Conservation (phyloP, 345 rosid genomes). For the Combretum micranthum region DNA sequence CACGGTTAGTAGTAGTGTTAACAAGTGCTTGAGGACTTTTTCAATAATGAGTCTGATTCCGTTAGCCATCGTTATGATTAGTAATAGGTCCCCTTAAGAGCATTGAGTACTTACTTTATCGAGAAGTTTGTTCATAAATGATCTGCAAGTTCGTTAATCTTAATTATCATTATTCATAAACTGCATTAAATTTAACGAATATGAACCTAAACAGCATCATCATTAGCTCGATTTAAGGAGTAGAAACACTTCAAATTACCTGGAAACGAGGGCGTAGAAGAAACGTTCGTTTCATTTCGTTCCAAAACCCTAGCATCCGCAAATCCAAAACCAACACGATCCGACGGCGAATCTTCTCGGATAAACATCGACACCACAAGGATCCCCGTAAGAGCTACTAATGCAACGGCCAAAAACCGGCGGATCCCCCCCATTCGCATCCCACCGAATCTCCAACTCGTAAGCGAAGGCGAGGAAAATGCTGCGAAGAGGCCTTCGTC, state of each 20-base stretch:
- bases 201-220: background rate
- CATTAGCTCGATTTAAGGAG: background rate
- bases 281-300: conserved; percentile 14
- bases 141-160: no score
- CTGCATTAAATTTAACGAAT: no score
- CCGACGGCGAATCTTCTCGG: conserved; percentile 22
- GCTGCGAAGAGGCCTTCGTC: background rate
- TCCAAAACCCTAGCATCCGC: conserved; percentile 39
- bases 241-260: background rate
- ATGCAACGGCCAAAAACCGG: conserved; percentile 28
- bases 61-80: no score
- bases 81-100: no score
- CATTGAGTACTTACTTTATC: no score
- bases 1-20: no score
- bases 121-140: no score
- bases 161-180: no score
- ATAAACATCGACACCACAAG: conserved; percentile 21
- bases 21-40: no score
- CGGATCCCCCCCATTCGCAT: conserved; percentile 19
- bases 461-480: conserved; percentile 9
- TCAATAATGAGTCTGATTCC: no score
- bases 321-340: conserved; percentile 26
- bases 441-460: conserved; percentile 26
- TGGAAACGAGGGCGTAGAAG: conserved; percentile 7
- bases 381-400: conserved; percentile 28